These are phyloP conservation scores for Mortierella sp. DNA, from an alignment of 371 early-diverging fungal species.

Conservation along the genomic window DNA sequence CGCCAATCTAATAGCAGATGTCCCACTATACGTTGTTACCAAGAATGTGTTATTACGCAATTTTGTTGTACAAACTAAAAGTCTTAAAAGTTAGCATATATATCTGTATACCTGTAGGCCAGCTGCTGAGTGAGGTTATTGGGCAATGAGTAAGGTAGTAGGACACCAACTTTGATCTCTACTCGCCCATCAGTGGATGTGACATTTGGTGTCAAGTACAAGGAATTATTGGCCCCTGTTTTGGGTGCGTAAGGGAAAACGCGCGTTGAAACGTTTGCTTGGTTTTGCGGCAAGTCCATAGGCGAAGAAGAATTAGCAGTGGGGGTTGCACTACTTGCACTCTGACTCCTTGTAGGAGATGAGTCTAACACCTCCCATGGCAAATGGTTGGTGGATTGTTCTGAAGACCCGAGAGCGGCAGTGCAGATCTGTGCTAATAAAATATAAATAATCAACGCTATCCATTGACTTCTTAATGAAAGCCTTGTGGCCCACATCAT, in stretches of 20 bases:
- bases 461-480: neutral
- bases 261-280: conserved; percentile 18
- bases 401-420: neutral
- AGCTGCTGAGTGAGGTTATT: conserved; percentile 50
- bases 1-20: conserved; percentile 73
- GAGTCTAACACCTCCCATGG: neutral
- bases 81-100: neutral
- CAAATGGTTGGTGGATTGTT: neutral
- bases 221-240: conserved; percentile 53
- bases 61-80: too few relatives aligned
- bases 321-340: neutral
- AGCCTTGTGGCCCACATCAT: neutral
- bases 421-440: neutral
- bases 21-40: conserved; percentile 60
- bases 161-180: conserved; percentile 68
- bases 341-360: neutral
- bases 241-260: conserved; percentile 38
- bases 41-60: neutral
- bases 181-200: conserved; percentile 38
- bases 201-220: conserved; percentile 48
- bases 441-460: neutral
- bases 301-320: neutral
- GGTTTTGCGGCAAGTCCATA: conserved; percentile 25
- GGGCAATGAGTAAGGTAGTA: conserved; percentile 63
- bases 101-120: conserved; percentile 31